Evolutionary conservation across 2,329 filamentous ascomycete species (phyloP).

Genomic region (Fusarium humuli): DNA sequence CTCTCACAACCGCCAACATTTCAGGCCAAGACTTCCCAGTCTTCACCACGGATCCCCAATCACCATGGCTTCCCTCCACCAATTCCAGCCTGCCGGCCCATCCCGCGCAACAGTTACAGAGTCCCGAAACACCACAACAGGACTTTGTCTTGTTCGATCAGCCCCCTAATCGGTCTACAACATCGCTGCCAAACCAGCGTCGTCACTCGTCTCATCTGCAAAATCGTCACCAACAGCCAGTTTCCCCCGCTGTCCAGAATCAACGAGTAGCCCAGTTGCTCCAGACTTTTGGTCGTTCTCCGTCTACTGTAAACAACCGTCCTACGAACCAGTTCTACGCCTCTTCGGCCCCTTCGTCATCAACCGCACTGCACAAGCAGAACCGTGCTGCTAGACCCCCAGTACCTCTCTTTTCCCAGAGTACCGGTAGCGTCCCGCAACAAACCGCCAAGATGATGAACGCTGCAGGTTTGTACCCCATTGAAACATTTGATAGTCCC

Average conservation of each 20-base stretch:
- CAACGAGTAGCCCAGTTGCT: slow-evolving; percentile 70
- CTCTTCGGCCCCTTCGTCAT: slow-evolving; percentile 72
- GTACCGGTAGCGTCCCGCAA: slow-evolving; percentile 64
- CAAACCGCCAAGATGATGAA: slow-evolving; percentile 60
- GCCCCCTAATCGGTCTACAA: slow-evolving; percentile 54
- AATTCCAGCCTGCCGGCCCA: slow-evolving; percentile 71
- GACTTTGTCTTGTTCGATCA: slow-evolving; percentile 84
- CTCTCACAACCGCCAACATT: slow-evolving; percentile 69
- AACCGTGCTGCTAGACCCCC: slow-evolving; percentile 69
- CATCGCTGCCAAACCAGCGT: slow-evolving; percentile 56
- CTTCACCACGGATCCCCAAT: slow-evolving; percentile 85
- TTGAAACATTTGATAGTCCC: neutral
- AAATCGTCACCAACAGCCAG: slow-evolving; percentile 58
- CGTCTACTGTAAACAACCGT: slow-evolving; percentile 64
- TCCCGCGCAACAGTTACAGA: slow-evolving; percentile 68
- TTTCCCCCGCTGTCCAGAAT: slow-evolving; percentile 61
- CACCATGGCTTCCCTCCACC: slow-evolving; percentile 84
- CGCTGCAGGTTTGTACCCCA: slow-evolving; percentile 53
- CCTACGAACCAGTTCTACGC: slow-evolving; percentile 74
- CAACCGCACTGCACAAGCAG: slow-evolving; percentile 67
- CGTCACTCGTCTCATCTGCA: slow-evolving; percentile 60
- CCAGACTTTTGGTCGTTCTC: slow-evolving; percentile 67
- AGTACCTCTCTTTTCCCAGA: slow-evolving; percentile 77
- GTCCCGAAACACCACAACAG: slow-evolving; percentile 65
- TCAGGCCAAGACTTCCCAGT: slow-evolving; percentile 74